Percentiles rank a stretch among this genome's conserved stretches.
These are phyloP conservation scores for Pichia sporocuriosa DNA, from an alignment of 805 yeast species.

Conservation along the genomic window DNA sequence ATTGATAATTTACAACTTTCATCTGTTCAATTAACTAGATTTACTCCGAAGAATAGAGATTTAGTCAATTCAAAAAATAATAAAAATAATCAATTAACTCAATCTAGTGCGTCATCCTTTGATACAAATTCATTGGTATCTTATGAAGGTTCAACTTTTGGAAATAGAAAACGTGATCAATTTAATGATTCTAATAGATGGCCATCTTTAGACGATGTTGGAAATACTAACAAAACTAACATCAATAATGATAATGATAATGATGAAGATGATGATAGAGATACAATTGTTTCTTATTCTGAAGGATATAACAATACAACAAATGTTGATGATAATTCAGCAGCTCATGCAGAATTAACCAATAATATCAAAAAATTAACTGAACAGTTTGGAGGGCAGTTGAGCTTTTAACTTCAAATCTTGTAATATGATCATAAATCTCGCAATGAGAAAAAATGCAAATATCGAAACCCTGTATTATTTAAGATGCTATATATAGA, in stretches of 20 bases:
- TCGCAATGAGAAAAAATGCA: too few species aligned
- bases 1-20: slow-evolving; percentile 72
- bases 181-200: slow-evolving; percentile 14
- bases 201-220: slow-evolving; percentile 19
- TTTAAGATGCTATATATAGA: too few species aligned
- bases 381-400: slow-evolving; percentile 34
- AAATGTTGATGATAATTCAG: slow-evolving; percentile 14
- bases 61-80: too few species aligned
- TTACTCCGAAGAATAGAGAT: slow-evolving; percentile 2
- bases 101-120: slow-evolving; percentile 24
- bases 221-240: slow-evolving; percentile 1
- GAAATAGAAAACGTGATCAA: slow-evolving; percentile 7
- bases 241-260: slow-evolving; percentile 9
- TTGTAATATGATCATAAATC: slow-evolving; percentile 1
- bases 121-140: slow-evolving; percentile 36
- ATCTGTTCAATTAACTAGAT: slow-evolving; percentile 42
- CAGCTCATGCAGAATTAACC: slow-evolving; percentile 5
- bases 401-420: slow-evolving; percentile 13
- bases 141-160: slow-evolving; percentile 24
- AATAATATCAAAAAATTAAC: slow-evolving; percentile 30
- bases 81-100: slow-evolving; percentile 5
- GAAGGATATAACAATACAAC: slow-evolving; percentile 21
- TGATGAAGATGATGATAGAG: slow-evolving; percentile 5
- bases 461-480: too few species aligned
- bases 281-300: slow-evolving; percentile 4